These are phyloP conservation scores for Boletus coccyginus DNA, from an alignment of 768 basidiomycete genomes.

Conservation along the genomic window DNA sequence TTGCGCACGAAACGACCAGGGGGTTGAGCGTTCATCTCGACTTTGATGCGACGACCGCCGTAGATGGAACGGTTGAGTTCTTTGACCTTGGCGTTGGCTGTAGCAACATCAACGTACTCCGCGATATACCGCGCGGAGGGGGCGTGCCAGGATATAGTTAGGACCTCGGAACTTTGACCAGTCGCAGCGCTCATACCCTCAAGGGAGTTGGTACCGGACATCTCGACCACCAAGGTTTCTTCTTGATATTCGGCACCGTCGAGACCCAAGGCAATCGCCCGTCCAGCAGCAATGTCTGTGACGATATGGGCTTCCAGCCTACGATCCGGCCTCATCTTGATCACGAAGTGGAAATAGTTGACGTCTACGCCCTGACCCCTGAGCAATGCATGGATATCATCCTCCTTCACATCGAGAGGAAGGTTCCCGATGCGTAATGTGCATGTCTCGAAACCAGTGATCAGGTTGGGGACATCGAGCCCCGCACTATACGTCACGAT, in stretches of 20 bases:
- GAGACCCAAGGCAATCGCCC: slow-evolving; percentile 40
- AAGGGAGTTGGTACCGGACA: slow-evolving; percentile 37
- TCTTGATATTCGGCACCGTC: slow-evolving; percentile 50
- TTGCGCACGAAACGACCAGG: slow-evolving; percentile 25
- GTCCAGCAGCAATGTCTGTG: slow-evolving; percentile 40
- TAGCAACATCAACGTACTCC: slow-evolving; percentile 32
- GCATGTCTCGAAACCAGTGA: slow-evolving; percentile 53
- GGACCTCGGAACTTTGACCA: slow-evolving; percentile 33
- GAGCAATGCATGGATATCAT: slow-evolving; percentile 45
- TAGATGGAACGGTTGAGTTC: slow-evolving; percentile 36
- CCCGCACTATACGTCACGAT: slow-evolving; percentile 52
- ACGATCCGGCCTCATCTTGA: slow-evolving; percentile 27
- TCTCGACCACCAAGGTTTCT: slow-evolving; percentile 41
- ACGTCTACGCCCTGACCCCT: slow-evolving; percentile 41
- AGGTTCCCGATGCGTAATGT: slow-evolving; percentile 46
- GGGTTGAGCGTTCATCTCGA: slow-evolving; percentile 42
- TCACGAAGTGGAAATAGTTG: slow-evolving; percentile 33
- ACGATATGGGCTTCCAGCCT: slow-evolving; percentile 43
- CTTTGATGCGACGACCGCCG: slow-evolving; percentile 45
- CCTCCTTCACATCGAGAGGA: slow-evolving; percentile 36
- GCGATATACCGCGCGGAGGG: slow-evolving; percentile 49
- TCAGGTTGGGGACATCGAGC: slow-evolving; percentile 39
- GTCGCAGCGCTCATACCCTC: slow-evolving; percentile 42
- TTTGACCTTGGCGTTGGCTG: slow-evolving; percentile 30
- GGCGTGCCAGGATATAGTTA: slow-evolving; percentile 51